phyloP scores from a whole-genome alignment of 176 grass and related monocot species.

The Carex kokanica region DNA sequence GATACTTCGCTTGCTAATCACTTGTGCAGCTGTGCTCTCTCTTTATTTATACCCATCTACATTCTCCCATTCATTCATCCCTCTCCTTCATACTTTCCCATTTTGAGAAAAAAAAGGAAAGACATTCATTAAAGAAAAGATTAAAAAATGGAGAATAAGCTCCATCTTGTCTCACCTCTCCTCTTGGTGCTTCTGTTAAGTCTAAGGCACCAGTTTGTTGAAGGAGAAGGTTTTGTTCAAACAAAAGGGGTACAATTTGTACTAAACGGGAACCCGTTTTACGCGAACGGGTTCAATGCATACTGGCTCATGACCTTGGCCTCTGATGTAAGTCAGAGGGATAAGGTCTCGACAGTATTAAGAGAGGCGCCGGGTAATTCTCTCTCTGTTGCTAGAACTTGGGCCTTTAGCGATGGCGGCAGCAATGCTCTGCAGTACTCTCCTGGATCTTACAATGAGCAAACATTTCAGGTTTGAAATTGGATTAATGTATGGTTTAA shows the following conservation, averaged over 20 bases:
- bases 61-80: slow-evolving; percentile 14
- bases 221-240: slow-evolving; percentile 46
- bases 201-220: slow-evolving; percentile 22
- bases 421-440: slow-evolving; percentile 58
- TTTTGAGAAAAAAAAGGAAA: not conserved
- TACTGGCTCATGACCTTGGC: slow-evolving; percentile 90
- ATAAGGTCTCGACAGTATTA: slow-evolving; percentile 52
- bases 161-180: slow-evolving; percentile 11
- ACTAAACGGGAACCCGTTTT: slow-evolving; percentile 70
- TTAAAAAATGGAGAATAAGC: slow-evolving; percentile 24
- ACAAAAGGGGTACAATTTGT: slow-evolving; percentile 68
- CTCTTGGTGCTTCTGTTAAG: slow-evolving; percentile 41
- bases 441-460: slow-evolving; percentile 80
- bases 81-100: not conserved
- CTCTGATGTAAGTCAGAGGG: slow-evolving; percentile 54
- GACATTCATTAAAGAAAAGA: not conserved
- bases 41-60: slow-evolving; percentile 21
- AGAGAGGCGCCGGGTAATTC: slow-evolving; percentile 51
- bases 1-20: slow-evolving; percentile 14
- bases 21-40: not conserved
- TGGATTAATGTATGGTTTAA: not conserved
- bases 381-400: slow-evolving; percentile 82
- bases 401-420: slow-evolving; percentile 88
- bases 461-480: slow-evolving; percentile 65
- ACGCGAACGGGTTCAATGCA: slow-evolving; percentile 91